These are phyloP conservation scores for Alternaria brassicae DNA, from an alignment of 2,329 filamentous ascomycete genomes.

Conservation along the genomic window DNA sequence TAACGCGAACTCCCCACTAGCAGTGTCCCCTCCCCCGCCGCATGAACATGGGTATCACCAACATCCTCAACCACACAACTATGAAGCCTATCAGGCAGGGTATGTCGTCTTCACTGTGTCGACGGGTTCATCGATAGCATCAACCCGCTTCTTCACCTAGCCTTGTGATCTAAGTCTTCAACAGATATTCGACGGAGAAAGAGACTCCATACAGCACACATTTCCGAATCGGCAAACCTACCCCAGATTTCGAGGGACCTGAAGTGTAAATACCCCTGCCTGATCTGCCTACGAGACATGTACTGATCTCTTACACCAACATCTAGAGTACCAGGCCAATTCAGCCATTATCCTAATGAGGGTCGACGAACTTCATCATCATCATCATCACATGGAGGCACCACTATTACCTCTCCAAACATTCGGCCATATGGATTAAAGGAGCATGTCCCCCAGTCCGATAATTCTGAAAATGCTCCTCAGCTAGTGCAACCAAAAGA, in stretches of 20 bases:
- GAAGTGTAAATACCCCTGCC: constrained; percentile 13
- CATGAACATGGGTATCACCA: constrained; percentile 24
- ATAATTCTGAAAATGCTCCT: constrained; percentile 18
- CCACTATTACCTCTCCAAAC: constrained; percentile 24
- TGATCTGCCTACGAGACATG: not conserved
- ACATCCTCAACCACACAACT: constrained; percentile 9
- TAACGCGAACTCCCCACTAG: constrained; percentile 23
- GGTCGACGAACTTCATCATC: constrained; percentile 24
- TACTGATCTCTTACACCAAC: not conserved
- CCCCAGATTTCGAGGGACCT: constrained; percentile 34
- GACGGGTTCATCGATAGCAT: not conserved
- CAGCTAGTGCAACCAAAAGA: constrained; percentile 29
- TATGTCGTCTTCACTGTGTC: constrained; percentile 6
- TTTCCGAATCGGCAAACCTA: constrained; percentile 12
- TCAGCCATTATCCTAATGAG: constrained; percentile 21
- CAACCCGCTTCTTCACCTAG: not conserved
- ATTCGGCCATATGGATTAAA: constrained; percentile 32
- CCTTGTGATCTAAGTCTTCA: constrained; percentile 11
- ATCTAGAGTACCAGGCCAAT: constrained; percentile 26
- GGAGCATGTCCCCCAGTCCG: constrained; percentile 31
- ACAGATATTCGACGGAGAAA: constrained; percentile 31
- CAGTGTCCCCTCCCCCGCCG: constrained; percentile 23
- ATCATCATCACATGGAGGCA: constrained; percentile 27
- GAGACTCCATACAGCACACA: constrained; percentile 25
- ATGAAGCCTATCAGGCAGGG: constrained; percentile 23